These are phyloP conservation scores for Linum lewisii DNA, from an alignment of 345 rosid species.

Conservation along the genomic window DNA sequence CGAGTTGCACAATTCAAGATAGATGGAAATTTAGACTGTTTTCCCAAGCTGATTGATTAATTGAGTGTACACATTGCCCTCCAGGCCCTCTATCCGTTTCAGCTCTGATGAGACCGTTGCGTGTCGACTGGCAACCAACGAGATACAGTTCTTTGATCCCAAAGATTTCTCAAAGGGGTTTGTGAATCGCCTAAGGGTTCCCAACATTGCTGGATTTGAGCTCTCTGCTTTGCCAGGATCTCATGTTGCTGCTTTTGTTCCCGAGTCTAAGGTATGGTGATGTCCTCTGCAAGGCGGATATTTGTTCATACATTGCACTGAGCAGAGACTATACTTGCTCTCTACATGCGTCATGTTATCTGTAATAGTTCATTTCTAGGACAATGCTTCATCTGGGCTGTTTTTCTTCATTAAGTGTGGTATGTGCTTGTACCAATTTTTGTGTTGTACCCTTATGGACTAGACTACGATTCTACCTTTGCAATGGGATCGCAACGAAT, in stretches of 20 bases:
- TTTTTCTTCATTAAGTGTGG: too few species aligned
- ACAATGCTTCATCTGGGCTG: too few species aligned
- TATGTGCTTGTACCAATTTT: too few species aligned
- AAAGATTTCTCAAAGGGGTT: conserved; percentile 77
- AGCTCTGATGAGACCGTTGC: conserved; percentile 75
- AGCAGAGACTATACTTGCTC: too few species aligned
- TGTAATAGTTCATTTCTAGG: too few species aligned
- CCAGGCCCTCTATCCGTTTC: conserved; percentile 78
- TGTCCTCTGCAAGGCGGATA: conserved; percentile 4
- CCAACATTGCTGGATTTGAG: conserved; percentile 70
- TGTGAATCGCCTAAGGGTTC: conserved; percentile 50
- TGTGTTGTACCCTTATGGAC: too few species aligned
- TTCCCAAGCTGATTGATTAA: not conserved
- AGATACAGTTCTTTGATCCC: conserved; percentile 81
- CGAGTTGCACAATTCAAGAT: not conserved
- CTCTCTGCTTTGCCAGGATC: conserved; percentile 76
- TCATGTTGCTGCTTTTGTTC: conserved; percentile 80
- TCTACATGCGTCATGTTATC: not conserved
- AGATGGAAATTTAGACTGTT: not conserved
- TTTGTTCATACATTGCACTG: too few species aligned
- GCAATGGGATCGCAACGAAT: not conserved
- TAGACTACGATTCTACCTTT: not conserved
- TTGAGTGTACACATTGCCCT: conserved; percentile 13
- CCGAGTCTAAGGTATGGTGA: conserved; percentile 74
- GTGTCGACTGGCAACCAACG: conserved; percentile 78